A percentile compares a stretch with the other conserved stretches of the same genome.
Evolutionary conservation across 192 early-diverging fungal species (phyloP).

Genomic region (Paraglomus brasilianum): DNA sequence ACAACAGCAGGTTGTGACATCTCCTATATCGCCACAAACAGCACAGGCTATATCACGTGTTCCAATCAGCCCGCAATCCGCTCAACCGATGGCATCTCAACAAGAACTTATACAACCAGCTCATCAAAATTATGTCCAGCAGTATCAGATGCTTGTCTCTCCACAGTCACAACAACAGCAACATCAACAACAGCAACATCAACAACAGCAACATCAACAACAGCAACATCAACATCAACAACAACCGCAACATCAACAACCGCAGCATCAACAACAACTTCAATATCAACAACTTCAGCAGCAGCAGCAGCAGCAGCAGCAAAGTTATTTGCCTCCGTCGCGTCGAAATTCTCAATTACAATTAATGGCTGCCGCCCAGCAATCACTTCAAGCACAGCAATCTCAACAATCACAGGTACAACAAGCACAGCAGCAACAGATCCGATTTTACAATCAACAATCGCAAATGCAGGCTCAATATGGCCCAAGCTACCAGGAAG

Average conservation of each 20-base stretch:
- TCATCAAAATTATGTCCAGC: no score
- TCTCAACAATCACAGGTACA: not conserved
- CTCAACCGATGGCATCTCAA: no score
- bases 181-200: not conserved
- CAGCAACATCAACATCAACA: not conserved
- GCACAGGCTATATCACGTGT: no score
- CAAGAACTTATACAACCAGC: no score
- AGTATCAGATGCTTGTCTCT: no score
- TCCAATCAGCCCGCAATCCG: no score
- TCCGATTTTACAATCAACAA: no score
- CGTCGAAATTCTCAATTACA: no score
- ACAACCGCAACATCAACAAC: not conserved
- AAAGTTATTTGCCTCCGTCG: not conserved
- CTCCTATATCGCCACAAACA: no score
- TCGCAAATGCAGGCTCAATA: not conserved
- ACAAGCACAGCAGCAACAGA: not conserved
- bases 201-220: not conserved
- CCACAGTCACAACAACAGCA: not conserved
- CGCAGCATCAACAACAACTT: not conserved
- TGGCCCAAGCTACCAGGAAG: not conserved
- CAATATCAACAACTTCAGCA: not conserved
- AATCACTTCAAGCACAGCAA: not conserved
- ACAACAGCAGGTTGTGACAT: no score
- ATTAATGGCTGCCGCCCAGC: no score
- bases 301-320: constrained; percentile 4